Base-by-base conservation (phyloP, 306 rosid genomes). In the Citrullus colocynthis region DNA sequence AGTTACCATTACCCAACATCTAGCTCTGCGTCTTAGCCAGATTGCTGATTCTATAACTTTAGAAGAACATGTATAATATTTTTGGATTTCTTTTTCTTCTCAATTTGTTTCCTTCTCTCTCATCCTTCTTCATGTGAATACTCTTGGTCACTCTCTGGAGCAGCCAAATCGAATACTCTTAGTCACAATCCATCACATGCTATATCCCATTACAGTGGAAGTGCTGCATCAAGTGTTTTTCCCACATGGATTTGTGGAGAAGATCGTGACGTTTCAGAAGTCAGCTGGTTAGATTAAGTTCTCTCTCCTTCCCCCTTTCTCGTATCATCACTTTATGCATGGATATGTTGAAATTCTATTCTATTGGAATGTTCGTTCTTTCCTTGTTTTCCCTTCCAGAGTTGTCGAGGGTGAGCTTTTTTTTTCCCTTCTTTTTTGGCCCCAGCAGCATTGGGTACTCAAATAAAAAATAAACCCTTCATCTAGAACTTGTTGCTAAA, bases 161-260 rank as follows among this genome's bases (percentile, higher is more conserved):
- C 96, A 92, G 99, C 99, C 99, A 87, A 96, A 96, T 84, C 90
- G 96, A 88, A 92, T 96, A 85, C 99, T 96, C 88, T 89, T 96
- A 84, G 97, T 96, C 88, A 91, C 99, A 60, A 83, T 96, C 89
- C 99, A 96, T 80, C 99, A 96, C 79, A 93, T 96, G 99, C 91
- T 91, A 83, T 96, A 96, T 86, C 97, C 99, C 75, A 96, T 96
- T 85, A 96, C 99, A 60, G 99, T 90, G 96, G 99, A 92, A 86
- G 99, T 96, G 89, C 97, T 96, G 88, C 93, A 89, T 79, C 99
- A 96, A 92, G 99, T 96, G 74, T 92, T 96, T 88, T 89, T 87
- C 76, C 98, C 99, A 82, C 97, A 96, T 82, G 99, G 99, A 84
- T 92, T 81, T 89, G 98, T 96, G 82, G 98, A 96, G 90, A 96